Percentiles rank a stretch among this genome's conserved stretches.
Evolutionary conservation across 345 rosid species (phyloP).

Genomic region (Limnanthes douglasii): DNA sequence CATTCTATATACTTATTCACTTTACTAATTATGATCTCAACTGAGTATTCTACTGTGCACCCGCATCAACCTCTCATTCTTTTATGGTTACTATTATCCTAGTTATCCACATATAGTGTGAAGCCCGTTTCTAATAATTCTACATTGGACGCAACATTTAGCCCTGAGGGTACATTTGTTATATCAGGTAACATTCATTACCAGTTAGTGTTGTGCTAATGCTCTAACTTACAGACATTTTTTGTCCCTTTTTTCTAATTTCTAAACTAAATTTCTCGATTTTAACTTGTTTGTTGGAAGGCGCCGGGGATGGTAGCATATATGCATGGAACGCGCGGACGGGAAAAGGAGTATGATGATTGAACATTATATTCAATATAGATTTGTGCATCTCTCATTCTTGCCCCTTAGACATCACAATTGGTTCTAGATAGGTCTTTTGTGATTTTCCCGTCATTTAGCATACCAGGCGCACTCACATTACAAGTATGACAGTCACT

Average conservation of each 20-base stretch:
- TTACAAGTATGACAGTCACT: no score
- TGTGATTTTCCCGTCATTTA: no score
- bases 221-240: no score
- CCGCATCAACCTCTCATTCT: not conserved
- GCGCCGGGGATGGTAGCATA: conserved; percentile 83
- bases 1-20: conserved; percentile 1
- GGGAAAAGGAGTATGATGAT: conserved; percentile 66
- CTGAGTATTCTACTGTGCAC: not conserved
- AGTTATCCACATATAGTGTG: conserved; percentile 77
- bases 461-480: no score
- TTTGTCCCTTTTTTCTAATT: no score
- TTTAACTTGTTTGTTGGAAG: conserved; percentile 19
- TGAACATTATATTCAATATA: no score
- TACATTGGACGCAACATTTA: conserved; percentile 91
- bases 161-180: conserved; percentile 93
- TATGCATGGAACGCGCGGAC: conserved; percentile 88
- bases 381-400: no score
- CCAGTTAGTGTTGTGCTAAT: not conserved
- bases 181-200: conserved; percentile 41
- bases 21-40: not conserved
- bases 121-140: conserved; percentile 67
- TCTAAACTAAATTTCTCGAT: conserved; percentile 1
- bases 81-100: conserved; percentile 4
- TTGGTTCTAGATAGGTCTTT: no score
- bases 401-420: no score